Evolutionary conservation across 257 asterid species (phyloP).

Genomic region (Misopates orontium): DNA sequence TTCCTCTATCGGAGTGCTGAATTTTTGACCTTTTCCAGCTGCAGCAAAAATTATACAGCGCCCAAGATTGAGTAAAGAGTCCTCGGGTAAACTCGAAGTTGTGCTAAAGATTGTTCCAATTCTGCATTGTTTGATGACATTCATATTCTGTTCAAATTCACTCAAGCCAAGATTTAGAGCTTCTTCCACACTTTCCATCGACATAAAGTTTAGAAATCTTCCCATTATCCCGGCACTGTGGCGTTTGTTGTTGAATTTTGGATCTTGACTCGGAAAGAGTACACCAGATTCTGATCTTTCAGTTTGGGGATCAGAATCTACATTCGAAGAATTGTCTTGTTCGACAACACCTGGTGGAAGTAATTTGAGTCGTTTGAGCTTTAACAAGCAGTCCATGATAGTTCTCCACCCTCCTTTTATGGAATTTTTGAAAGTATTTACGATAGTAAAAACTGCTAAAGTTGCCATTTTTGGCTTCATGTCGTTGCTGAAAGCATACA

Average conservation of each 20-base stretch:
- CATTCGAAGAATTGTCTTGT: constrained; percentile 34
- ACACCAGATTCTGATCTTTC: constrained; percentile 36
- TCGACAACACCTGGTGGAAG: constrained; percentile 77
- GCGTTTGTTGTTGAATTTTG: constrained; percentile 35
- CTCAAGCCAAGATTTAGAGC: constrained; percentile 71
- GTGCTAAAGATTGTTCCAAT: constrained; percentile 78
- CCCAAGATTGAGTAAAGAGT: constrained; percentile 70
- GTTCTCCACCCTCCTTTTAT: constrained; percentile 92
- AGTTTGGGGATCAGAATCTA: not conserved
- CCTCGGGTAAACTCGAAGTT: constrained; percentile 69
- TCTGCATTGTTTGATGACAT: constrained; percentile 78
- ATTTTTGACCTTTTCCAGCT: constrained; percentile 80
- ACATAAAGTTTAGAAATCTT: constrained; percentile 58
- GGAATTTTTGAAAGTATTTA: constrained; percentile 74
- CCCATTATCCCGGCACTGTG: constrained; percentile 56
- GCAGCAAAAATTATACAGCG: constrained; percentile 79
- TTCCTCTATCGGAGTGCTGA: constrained; percentile 85
- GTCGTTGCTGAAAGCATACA: constrained; percentile 77
- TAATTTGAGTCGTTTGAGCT: constrained; percentile 79
- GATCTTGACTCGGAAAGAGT: constrained; percentile 34
- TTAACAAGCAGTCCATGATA: constrained; percentile 79
- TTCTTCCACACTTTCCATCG: constrained; percentile 86
- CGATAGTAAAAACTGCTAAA: constrained; percentile 77
- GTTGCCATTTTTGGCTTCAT: constrained; percentile 93
- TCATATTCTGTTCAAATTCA: constrained; percentile 80